Evolutionary conservation across 2,329 filamentous ascomycete genomes (phyloP).

Genomic region (Fusarium sacchari): DNA sequence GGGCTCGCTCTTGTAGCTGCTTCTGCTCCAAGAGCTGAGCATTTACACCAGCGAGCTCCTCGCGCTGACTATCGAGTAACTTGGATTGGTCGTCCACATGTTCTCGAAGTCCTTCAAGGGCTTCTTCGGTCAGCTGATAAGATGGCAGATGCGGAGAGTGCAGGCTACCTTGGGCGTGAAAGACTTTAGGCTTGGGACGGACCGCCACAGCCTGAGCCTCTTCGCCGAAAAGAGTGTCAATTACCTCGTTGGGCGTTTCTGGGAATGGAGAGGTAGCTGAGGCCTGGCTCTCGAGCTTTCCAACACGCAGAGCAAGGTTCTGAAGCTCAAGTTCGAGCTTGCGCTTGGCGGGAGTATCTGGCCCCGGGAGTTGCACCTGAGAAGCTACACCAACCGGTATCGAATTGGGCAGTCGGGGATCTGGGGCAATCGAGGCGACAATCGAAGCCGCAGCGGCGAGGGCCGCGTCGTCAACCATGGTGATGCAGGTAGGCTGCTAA

Average conservation of each 20-base stretch:
- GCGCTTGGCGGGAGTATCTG: conserved; percentile 78
- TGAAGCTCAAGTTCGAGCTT: conserved; percentile 85
- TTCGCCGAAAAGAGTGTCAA: conserved; percentile 71
- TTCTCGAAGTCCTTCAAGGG: conserved; percentile 85
- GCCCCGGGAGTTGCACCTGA: conserved; percentile 79
- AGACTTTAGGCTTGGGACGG: conserved; percentile 57
- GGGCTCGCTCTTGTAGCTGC: conserved; percentile 82
- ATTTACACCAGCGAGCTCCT: conserved; percentile 86
- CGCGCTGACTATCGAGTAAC: conserved; percentile 86
- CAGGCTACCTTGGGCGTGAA: conserved; percentile 55
- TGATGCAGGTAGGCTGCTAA: conserved; percentile 39
- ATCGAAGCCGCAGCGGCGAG: conserved; percentile 64
- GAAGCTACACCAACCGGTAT: conserved; percentile 55
- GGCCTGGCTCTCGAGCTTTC: conserved; percentile 83
- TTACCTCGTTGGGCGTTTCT: conserved; percentile 82
- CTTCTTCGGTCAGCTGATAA: conserved; percentile 77
- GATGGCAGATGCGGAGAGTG: conserved; percentile 49
- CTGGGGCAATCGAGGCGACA: conserved; percentile 62
- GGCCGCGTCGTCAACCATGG: conserved; percentile 65
- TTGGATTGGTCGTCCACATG: conserved; percentile 95
- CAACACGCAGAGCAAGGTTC: conserved; percentile 79
- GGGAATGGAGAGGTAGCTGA: conserved; percentile 72
- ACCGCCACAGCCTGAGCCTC: conserved; percentile 60
- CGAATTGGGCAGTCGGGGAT: conserved; percentile 52
- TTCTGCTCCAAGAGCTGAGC: conserved; percentile 88